Conservation (phyloP, 768 basidiomycete genomes). For the Lactarius deliciosus region DNA sequence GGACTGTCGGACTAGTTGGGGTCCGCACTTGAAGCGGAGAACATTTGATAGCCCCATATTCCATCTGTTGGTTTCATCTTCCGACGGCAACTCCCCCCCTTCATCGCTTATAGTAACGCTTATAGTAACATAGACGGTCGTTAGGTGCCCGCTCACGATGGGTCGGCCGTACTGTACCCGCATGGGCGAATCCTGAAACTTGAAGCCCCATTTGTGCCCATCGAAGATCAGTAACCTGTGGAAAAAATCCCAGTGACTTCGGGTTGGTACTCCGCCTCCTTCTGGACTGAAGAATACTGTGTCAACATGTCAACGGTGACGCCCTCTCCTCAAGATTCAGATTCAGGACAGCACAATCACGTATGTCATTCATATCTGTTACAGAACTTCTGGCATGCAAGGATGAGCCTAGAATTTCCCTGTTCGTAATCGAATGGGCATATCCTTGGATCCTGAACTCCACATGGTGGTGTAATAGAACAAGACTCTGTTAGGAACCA, state of each 20-base stretch:
- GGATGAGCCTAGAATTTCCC: conserved; percentile 1
- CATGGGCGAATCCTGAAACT: neutral
- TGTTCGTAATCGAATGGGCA: neutral
- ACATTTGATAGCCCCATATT: neutral
- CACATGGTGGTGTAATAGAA: neutral
- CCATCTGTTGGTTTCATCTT: conserved; percentile 7
- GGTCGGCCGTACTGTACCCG: neutral
- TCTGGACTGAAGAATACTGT: neutral
- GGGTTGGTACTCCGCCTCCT: neutral
- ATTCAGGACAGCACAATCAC: neutral
- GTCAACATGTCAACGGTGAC: neutral
- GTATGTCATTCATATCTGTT: neutral
- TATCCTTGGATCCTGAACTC: neutral
- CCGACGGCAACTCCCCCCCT: conserved; percentile 1
- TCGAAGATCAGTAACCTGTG: too few species aligned
- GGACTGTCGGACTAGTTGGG: neutral
- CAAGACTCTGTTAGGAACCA: neutral
- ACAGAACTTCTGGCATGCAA: neutral
- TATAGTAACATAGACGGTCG: neutral
- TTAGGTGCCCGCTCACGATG: neutral
- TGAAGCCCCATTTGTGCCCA: neutral
- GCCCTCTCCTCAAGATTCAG: neutral
- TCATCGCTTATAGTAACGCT: neutral
- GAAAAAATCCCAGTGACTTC: neutral
- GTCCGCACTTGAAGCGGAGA: neutral